A percentile compares a stretch with the other conserved stretches of the same genome.
Conservation (phyloP, 1,139 yeast genomes). For the Taphrina sp. region DNA sequence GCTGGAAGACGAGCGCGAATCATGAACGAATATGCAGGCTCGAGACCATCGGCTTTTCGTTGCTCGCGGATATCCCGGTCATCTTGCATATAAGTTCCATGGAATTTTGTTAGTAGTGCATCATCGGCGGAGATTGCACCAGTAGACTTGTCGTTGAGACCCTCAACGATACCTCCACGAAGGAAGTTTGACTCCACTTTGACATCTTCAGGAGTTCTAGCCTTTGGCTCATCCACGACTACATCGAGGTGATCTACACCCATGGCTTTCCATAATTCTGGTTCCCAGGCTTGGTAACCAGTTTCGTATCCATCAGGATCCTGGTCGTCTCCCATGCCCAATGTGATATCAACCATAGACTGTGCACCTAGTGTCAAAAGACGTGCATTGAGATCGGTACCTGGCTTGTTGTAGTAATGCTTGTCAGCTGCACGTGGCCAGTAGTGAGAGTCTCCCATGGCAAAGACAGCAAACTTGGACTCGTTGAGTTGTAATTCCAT, state of each 20-base stretch:
- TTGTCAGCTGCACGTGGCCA: slow-evolving; percentile 53
- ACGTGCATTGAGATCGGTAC: slow-evolving; percentile 74
- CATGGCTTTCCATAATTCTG: slow-evolving; percentile 77
- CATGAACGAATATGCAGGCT: slow-evolving; percentile 95
- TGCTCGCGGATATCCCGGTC: slow-evolving; percentile 95
- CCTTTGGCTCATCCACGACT: slow-evolving; percentile 85
- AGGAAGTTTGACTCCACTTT: slow-evolving; percentile 79
- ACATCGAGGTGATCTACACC: slow-evolving; percentile 83
- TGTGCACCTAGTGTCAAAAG: slow-evolving; percentile 75
- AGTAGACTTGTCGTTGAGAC: slow-evolving; percentile 73
- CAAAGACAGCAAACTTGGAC: slow-evolving; percentile 68
- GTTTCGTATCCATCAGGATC: slow-evolving; percentile 80
- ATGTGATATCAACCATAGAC: slow-evolving; percentile 65
- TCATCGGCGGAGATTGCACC: slow-evolving; percentile 92
- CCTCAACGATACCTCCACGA: slow-evolving; percentile 92
- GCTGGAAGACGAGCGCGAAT: slow-evolving; percentile 95
- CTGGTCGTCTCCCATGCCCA: slow-evolving; percentile 93
- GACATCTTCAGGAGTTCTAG: slow-evolving; percentile 94
- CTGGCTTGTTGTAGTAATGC: slow-evolving; percentile 81
- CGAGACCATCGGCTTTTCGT: slow-evolving; percentile 85
- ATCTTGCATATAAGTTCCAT: slow-evolving; percentile 98
- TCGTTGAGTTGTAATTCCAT: slow-evolving; percentile 61
- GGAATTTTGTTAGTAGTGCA: slow-evolving; percentile 94
- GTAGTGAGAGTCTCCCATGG: slow-evolving; percentile 90
- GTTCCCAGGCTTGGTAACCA: slow-evolving; percentile 85